phyloP scores from a whole-genome alignment of 805 yeast genomes.

The Yarrowia sp. region DNA sequence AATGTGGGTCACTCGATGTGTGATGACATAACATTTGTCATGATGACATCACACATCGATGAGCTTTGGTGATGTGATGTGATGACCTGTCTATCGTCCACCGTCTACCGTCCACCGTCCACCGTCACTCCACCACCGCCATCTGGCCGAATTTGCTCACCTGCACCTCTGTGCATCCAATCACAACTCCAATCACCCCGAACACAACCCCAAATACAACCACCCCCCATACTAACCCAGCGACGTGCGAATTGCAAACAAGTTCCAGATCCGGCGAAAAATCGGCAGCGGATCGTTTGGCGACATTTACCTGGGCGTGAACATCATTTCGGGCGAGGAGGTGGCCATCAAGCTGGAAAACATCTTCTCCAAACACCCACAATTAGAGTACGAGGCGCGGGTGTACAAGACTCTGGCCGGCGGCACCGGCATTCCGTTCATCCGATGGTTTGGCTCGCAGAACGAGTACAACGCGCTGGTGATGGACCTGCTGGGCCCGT shows the following conservation, averaged over 20 bases:
- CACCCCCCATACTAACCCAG: slow-evolving; percentile 44
- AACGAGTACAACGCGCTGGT: slow-evolving; percentile 97
- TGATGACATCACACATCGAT: too few relatives aligned
- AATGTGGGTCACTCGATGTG: too few relatives aligned
- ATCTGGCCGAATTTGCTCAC: too few relatives aligned
- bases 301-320: slow-evolving; percentile 88
- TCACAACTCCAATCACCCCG: background rate
- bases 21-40: background rate
- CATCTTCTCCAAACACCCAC: slow-evolving; percentile 92
- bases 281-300: slow-evolving; percentile 98
- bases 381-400: slow-evolving; percentile 94
- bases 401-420: slow-evolving; percentile 94
- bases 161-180: too few relatives aligned
- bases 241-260: slow-evolving; percentile 92
- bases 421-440: slow-evolving; percentile 96
- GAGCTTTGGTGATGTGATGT: too few relatives aligned
- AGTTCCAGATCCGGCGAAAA: slow-evolving; percentile 90
- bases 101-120: too few relatives aligned
- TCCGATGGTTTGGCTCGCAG: slow-evolving; percentile 96
- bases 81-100: too few relatives aligned
- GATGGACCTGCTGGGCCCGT: slow-evolving; percentile 93
- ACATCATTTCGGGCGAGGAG: slow-evolving; percentile 94
- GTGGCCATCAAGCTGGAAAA: slow-evolving; percentile 96
- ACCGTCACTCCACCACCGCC: too few relatives aligned
- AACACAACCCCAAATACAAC: too few relatives aligned